Evolutionary conservation across 306 rosid species (phyloP).

Genomic region (Trichosanthes cucumerina): DNA sequence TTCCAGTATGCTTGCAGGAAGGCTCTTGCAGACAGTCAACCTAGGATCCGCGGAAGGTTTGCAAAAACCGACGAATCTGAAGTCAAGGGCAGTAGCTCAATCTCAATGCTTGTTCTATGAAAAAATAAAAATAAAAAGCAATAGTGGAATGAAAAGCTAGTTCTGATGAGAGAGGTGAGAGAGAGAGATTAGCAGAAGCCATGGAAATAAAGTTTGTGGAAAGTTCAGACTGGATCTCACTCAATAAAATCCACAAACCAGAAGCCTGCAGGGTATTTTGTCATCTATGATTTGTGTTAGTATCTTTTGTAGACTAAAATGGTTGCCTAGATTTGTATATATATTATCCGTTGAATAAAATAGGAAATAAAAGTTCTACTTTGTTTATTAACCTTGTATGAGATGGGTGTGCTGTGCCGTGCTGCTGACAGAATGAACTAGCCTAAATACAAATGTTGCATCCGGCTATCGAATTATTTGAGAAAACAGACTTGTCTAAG

Average conservation of each 20-base stretch:
- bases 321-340: conserved; percentile 11
- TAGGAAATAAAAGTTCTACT: conserved; percentile 6
- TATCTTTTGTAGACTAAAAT: conserved; percentile 7
- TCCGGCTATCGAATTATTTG: background rate
- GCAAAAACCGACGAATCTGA: conserved; percentile 75
- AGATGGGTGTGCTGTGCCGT: background rate
- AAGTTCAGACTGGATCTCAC: background rate
- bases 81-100: conserved; percentile 36
- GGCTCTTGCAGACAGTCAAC: conserved; percentile 98
- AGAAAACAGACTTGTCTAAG: background rate
- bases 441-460: background rate
- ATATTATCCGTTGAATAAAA: conserved; percentile 11
- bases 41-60: conserved; percentile 97
- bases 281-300: conserved; percentile 1
- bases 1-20: conserved; percentile 95
- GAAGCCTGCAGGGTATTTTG: conserved; percentile 3
- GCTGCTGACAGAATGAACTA: background rate
- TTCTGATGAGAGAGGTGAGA: background rate
- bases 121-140: conserved; percentile 22
- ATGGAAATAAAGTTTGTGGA: conserved; percentile 3
- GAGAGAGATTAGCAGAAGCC: conserved; percentile 18
- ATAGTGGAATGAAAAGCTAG: conserved; percentile 8
- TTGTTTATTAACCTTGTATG: background rate
- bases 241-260: conserved; percentile 4
- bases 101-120: conserved; percentile 13